Conservation (phyloP, 371 early-diverging fungal species). For the Mucor piriformis region DNA sequence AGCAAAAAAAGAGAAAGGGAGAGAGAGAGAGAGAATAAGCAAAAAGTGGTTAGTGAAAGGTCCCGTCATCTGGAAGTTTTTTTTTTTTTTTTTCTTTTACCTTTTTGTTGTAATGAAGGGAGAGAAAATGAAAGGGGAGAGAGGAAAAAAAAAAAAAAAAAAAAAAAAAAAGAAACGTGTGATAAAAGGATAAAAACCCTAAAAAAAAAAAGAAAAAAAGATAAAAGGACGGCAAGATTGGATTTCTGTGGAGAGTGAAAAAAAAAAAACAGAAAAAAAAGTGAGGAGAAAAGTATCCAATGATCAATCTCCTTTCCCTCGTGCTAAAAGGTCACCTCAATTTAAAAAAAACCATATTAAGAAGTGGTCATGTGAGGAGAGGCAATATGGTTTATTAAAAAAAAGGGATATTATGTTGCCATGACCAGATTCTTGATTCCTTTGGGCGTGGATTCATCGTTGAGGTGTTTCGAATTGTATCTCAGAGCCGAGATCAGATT, state of each 20-base stretch:
- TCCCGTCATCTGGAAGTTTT: not conserved
- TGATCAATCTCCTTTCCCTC: constrained; percentile 8
- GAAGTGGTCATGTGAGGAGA: no score
- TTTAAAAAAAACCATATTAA: constrained; percentile 10
- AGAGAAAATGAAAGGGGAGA: not conserved
- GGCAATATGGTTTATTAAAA: no score
- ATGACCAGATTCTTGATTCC: constrained; percentile 65
- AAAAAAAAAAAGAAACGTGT: constrained; percentile 2
- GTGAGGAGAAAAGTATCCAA: constrained; percentile 1
- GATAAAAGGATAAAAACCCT: no score
- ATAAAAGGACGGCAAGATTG: not conserved
- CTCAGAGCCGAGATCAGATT: constrained; percentile 77
- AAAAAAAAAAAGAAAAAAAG: no score
- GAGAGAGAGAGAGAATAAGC: not conserved
- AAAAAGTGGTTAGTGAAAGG: not conserved
- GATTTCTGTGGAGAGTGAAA: not conserved
- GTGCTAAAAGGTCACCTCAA: constrained; percentile 19
- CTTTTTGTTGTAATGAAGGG: not conserved
- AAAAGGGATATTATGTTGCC: constrained; percentile 22
- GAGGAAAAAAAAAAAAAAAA: not conserved
- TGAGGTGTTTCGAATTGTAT: constrained; percentile 82
- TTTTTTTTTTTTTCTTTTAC: not conserved
- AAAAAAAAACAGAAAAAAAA: not conserved
- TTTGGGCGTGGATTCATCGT: constrained; percentile 83
- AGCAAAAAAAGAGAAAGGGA: constrained; percentile 4